A percentile compares a stretch with the other conserved stretches of the same genome.
phyloP scores from a whole-genome alignment of 169 alveolate species.

The Plasmodium berghei region DNA sequence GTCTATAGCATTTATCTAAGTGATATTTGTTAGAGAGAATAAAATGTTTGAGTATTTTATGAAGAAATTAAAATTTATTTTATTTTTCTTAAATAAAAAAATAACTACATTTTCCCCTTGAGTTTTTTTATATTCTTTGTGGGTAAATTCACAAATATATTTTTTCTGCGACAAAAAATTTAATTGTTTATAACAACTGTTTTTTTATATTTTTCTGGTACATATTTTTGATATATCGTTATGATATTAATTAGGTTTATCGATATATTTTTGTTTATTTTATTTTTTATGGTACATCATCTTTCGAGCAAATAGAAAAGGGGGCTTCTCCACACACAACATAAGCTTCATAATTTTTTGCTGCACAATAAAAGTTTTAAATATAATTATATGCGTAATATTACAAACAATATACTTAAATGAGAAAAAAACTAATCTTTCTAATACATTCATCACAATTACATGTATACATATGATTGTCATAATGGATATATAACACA shows the following conservation, averaged over 20 bases:
- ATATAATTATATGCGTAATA: not conserved
- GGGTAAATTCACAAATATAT: conserved; percentile 30
- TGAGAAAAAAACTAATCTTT: not conserved
- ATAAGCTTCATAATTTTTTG: conserved; percentile 73
- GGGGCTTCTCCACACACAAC: conserved; percentile 78
- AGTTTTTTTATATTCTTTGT: conserved; percentile 20
- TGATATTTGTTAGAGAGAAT: not conserved
- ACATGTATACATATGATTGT: not conserved
- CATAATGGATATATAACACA: not conserved
- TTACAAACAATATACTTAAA: too few relatives aligned
- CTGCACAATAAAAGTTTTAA: conserved; percentile 9
- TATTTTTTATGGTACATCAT: conserved; percentile 65
- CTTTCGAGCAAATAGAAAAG: conserved; percentile 58
- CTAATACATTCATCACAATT: not conserved
- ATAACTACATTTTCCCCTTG: conserved; percentile 24
- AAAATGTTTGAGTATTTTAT: not conserved
- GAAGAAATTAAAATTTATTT: not conserved
- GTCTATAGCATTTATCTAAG: conserved; percentile 21
- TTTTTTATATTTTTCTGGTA: too few relatives aligned
- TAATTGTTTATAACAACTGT: too few relatives aligned
- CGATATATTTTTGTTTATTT: not conserved
- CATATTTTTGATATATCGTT: too few relatives aligned
- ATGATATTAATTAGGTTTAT: too few relatives aligned
- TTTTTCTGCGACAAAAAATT: conserved; percentile 31
- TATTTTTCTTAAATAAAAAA: not conserved